Conservation (phyloP, 768 basidiomycete genomes). For the Russula lepida region DNA sequence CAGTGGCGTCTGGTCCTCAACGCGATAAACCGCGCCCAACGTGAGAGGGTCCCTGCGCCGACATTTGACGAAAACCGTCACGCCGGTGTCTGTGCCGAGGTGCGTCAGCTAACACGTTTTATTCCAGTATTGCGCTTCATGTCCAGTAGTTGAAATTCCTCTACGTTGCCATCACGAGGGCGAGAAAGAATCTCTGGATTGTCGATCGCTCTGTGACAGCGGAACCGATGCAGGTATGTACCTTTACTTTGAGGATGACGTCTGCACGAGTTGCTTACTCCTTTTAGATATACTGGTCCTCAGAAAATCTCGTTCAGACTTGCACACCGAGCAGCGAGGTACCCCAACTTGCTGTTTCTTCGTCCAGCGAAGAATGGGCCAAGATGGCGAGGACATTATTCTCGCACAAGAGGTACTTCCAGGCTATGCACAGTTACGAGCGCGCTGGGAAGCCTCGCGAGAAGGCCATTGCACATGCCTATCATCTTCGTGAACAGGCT, state of each 20-base stretch:
- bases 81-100: conserved; percentile 25
- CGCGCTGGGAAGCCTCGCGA: conserved; percentile 39
- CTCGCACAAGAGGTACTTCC: conserved; percentile 37
- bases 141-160: conserved; percentile 45
- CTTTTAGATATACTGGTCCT: conserved; percentile 44
- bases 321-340: conserved; percentile 41
- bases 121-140: not conserved
- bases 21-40: conserved; percentile 24
- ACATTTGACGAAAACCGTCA: conserved; percentile 43
- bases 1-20: conserved; percentile 54
- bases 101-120: not conserved
- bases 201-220: conserved; percentile 48
- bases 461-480: conserved; percentile 42
- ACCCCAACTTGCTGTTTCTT: conserved; percentile 47
- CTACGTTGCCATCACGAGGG: conserved; percentile 60
- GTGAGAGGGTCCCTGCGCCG: conserved; percentile 30
- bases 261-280: not conserved
- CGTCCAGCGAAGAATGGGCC: conserved; percentile 42
- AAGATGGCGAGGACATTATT: conserved; percentile 35
- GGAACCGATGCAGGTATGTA: conserved; percentile 51
- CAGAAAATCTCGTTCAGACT: conserved; percentile 37
- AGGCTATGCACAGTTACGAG: conserved; percentile 48
- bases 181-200: conserved; percentile 61
- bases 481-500: conserved; percentile 46
- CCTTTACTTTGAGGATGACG: not conserved